These are phyloP conservation scores for Metschnikowia shivogae DNA, from an alignment of 805 yeast genomes.

Conservation along the genomic window DNA sequence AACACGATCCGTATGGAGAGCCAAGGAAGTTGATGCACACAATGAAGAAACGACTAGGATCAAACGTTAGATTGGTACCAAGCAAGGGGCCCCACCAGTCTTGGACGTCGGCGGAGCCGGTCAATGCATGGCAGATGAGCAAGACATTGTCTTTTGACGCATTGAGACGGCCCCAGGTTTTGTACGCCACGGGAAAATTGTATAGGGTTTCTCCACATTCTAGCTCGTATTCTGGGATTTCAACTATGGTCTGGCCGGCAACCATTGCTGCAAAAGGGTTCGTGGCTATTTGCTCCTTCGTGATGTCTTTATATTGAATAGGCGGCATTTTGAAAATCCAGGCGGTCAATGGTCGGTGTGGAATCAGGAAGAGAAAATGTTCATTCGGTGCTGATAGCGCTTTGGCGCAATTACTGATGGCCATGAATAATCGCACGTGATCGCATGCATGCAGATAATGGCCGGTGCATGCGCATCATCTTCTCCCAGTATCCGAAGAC, in stretches of 20 bases:
- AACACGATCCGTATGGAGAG: constrained; percentile 93
- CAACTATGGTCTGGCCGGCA: constrained; percentile 70
- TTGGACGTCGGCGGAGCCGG: constrained; percentile 91
- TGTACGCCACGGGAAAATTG: constrained; percentile 88
- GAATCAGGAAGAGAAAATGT: not conserved
- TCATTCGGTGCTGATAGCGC: not conserved
- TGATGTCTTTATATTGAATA: constrained; percentile 32
- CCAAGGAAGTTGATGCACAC: constrained; percentile 91
- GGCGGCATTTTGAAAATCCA: not conserved
- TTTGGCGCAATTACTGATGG: constrained; percentile 11
- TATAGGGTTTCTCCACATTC: constrained; percentile 76
- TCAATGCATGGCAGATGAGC: constrained; percentile 92
- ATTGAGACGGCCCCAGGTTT: constrained; percentile 90
- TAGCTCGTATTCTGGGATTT: constrained; percentile 66
- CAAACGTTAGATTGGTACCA: constrained; percentile 84
- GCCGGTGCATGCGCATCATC: no score
- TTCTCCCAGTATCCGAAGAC: no score
- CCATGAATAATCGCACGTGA: constrained; percentile 14
- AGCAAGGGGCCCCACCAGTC: constrained; percentile 99
- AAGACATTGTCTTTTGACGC: constrained; percentile 66
- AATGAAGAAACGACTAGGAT: constrained; percentile 81
- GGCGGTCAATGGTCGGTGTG: not conserved
- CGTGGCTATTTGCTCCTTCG: constrained; percentile 42
- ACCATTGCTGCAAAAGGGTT: constrained; percentile 74
- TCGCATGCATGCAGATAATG: not conserved